These are phyloP conservation scores for Forsythia viridissima DNA, from an alignment of 257 asterid genomes.

Conservation along the genomic window DNA sequence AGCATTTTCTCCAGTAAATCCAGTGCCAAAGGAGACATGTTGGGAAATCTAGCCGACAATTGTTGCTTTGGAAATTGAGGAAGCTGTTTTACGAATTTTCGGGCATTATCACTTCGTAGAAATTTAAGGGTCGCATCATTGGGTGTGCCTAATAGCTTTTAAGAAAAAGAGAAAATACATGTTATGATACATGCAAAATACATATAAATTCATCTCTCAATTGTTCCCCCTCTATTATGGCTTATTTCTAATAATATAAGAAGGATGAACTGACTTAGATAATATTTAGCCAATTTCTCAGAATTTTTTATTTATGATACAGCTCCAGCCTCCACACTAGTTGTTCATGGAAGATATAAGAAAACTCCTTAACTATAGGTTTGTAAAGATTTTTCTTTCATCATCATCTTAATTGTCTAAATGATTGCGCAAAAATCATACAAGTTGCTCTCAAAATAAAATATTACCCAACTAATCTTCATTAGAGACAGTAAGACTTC, in stretches of 20 bases:
- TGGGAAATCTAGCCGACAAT: conserved; percentile 65
- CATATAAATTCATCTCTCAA: not conserved
- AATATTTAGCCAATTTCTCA: not conserved
- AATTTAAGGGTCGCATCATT: conserved; percentile 74
- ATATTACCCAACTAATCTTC: not conserved
- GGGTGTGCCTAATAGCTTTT: conserved; percentile 80
- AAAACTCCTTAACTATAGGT: not conserved
- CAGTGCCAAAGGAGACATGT: conserved; percentile 66
- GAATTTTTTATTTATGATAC: not conserved
- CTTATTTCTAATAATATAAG: not conserved
- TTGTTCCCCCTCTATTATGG: not conserved
- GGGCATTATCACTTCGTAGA: conserved; percentile 71
- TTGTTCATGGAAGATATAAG: not conserved
- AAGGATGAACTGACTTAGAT: not conserved
- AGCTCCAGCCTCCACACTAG: not conserved
- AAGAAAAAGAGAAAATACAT: conserved; percentile 21
- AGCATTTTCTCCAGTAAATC: conserved; percentile 89
- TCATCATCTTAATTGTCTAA: not conserved
- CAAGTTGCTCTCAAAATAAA: not conserved
- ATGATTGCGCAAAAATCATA: conserved; percentile 1
- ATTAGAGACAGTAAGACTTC: not conserved
- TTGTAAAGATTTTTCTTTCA: not conserved
- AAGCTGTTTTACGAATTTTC: conserved; percentile 68
- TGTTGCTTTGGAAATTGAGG: conserved; percentile 71
- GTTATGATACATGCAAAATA: conserved; percentile 11